Percentiles rank a stretch among this genome's conserved stretches.
These are phyloP conservation scores for Adansonia digitata DNA, from an alignment of 345 rosid genomes.

Conservation along the genomic window DNA sequence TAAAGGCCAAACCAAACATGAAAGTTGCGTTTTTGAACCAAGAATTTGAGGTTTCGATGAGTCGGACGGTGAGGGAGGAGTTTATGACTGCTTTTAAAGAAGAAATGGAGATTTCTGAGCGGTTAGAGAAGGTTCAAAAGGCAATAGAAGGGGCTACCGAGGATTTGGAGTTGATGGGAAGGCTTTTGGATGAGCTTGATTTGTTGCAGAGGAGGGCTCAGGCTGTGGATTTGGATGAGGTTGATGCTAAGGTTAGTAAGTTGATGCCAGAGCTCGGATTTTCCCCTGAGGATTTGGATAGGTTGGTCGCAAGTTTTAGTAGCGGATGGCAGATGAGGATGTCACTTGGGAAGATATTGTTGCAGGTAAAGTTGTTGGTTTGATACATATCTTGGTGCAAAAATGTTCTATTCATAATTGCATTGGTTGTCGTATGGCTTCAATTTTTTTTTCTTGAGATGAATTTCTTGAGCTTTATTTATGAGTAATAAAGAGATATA, in stretches of 20 bases:
- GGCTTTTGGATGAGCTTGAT: constrained; percentile 91
- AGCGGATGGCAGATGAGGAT: constrained; percentile 99
- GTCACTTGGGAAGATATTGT: constrained; percentile 92
- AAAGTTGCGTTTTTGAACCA: constrained; percentile 78
- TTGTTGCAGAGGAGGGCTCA: constrained; percentile 80
- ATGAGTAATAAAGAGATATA: background rate
- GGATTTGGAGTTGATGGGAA: constrained; percentile 92
- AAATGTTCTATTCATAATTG: background rate
- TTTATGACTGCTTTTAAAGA: constrained; percentile 78
- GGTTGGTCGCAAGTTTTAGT: constrained; percentile 91
- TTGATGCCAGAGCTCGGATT: constrained; percentile 94
- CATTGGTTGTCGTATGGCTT: background rate
- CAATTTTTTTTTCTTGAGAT: background rate
- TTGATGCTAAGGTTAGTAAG: constrained; percentile 85
- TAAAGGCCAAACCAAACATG: constrained; percentile 69
- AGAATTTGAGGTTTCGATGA: constrained; percentile 86
- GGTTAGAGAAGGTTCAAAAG: constrained; percentile 78
- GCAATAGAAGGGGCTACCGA: constrained; percentile 73
- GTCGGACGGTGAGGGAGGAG: constrained; percentile 89
- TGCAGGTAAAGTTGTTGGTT: constrained; percentile 55
- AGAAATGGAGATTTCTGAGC: constrained; percentile 65
- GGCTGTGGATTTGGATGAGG: constrained; percentile 56
- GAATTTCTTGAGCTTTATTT: background rate
- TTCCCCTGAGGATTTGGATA: constrained; percentile 69
- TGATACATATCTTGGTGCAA: background rate